These are phyloP conservation scores for Phytopythium litorale DNA, from an alignment of 352 stramenopile genomes.

Conservation along the genomic window DNA sequence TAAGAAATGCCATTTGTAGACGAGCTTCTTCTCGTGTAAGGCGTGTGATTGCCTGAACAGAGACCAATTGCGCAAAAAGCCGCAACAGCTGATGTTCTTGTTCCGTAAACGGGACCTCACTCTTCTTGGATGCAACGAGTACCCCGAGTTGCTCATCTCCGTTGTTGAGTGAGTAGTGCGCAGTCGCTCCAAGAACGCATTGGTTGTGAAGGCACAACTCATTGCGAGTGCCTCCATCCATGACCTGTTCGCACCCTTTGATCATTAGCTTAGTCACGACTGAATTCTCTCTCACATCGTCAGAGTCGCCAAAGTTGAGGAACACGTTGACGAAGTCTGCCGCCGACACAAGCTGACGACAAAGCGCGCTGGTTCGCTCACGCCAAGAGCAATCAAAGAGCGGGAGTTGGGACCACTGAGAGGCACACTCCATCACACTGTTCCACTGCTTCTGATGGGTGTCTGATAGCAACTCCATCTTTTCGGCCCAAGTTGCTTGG, in stretches of 20 bases:
- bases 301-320: not conserved
- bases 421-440: not conserved
- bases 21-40: not conserved
- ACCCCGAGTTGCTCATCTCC: not conserved
- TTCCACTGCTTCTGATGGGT: not conserved
- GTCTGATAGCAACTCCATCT: not conserved
- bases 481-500: not conserved
- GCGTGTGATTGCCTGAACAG: not conserved
- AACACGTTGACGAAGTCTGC: slow-evolving; percentile 8
- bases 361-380: not conserved
- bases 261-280: not conserved
- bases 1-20: not conserved
- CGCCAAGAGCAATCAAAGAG: not conserved
- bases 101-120: not conserved
- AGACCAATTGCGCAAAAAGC: not conserved
- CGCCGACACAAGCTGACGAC: not conserved
- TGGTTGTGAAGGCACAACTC: not conserved
- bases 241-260: not conserved
- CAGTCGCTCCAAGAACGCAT: not conserved
- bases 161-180: not conserved
- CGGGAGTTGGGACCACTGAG: not conserved
- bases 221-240: not conserved
- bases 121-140: slow-evolving; percentile 1
- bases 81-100: slow-evolving; percentile 1
- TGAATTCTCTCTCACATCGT: not conserved